phyloP scores from a whole-genome alignment of 257 asterid species.

The Echites panduratus region DNA sequence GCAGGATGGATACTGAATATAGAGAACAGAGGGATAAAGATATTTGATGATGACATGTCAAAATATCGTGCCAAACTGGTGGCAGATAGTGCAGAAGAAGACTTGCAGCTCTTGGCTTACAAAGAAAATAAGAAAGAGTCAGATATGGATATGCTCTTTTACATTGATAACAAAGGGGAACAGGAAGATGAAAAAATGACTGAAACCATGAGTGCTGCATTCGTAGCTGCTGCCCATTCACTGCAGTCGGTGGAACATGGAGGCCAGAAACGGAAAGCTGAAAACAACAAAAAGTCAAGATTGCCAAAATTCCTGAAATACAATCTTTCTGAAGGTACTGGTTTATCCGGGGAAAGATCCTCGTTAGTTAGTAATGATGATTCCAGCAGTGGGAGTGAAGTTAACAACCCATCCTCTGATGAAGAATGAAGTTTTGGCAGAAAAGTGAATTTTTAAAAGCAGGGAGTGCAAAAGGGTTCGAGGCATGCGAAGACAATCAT shows the following conservation, averaged over 20 bases:
- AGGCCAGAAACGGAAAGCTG: conserved; percentile 37
- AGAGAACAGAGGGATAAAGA: conserved; percentile 52
- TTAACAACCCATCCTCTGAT: conserved; percentile 50
- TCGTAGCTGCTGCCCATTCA: conserved; percentile 50
- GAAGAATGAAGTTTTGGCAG: conserved; percentile 26
- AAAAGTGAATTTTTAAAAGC: not conserved
- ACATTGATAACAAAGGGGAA: conserved; percentile 53
- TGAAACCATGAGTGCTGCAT: conserved; percentile 43
- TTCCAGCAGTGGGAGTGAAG: conserved; percentile 44
- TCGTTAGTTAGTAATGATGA: conserved; percentile 18
- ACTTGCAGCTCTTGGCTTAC: conserved; percentile 23
- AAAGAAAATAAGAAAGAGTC: conserved; percentile 21
- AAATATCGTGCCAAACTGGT: conserved; percentile 33
- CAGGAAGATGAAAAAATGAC: conserved; percentile 31
- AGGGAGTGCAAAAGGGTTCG: not conserved
- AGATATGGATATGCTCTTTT: conserved; percentile 44
- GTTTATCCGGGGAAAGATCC: conserved; percentile 17
- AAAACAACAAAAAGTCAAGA: conserved; percentile 24
- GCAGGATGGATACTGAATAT: conserved; percentile 63
- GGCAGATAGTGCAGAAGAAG: conserved; percentile 33
- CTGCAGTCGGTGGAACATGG: conserved; percentile 40
- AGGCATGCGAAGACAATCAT: not conserved
- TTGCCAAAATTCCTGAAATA: conserved; percentile 42
- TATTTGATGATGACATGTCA: conserved; percentile 49
- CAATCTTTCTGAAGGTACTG: conserved; percentile 27